Evolutionary conservation across 768 basidiomycete genomes (phyloP).

Genomic region (Macrolepiota fuliginosa): DNA sequence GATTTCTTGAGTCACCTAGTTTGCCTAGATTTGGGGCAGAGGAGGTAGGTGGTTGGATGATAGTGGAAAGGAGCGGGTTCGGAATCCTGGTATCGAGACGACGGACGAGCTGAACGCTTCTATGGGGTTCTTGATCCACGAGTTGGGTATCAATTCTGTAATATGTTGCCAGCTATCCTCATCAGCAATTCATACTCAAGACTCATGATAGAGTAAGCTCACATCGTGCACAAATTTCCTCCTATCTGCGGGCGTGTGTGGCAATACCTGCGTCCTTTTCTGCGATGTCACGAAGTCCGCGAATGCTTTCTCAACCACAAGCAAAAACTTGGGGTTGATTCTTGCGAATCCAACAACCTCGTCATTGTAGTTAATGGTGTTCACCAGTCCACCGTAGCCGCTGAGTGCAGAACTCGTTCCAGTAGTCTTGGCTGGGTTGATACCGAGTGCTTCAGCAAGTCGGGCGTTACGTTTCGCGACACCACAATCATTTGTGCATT

Average conservation of each 20-base stretch:
- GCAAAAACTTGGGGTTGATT: constrained; percentile 63
- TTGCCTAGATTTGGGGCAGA: constrained; percentile 49
- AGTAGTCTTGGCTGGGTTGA: constrained; percentile 40
- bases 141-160: constrained; percentile 85
- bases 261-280: constrained; percentile 68
- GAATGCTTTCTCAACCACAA: constrained; percentile 77
- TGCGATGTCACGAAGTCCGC: constrained; percentile 74
- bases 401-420: not conserved
- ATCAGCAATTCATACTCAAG: not conserved
- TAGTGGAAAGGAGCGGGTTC: constrained; percentile 59
- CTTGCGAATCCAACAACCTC: constrained; percentile 63
- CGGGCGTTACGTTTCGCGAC: constrained; percentile 84
- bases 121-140: constrained; percentile 89
- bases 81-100: constrained; percentile 84
- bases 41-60: constrained; percentile 20
- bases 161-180: constrained; percentile 59
- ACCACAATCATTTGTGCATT: constrained; percentile 82
- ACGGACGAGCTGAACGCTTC: constrained; percentile 80
- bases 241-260: constrained; percentile 76
- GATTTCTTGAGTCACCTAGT: constrained; percentile 51
- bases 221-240: constrained; percentile 84
- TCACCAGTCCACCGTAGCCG: constrained; percentile 35
- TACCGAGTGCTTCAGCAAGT: constrained; percentile 90
- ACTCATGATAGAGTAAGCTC: constrained; percentile 24
- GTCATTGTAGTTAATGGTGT: constrained; percentile 51